Base-by-base conservation (phyloP, 441 rosid genomes). In the Monsonia emarginata region DNA sequence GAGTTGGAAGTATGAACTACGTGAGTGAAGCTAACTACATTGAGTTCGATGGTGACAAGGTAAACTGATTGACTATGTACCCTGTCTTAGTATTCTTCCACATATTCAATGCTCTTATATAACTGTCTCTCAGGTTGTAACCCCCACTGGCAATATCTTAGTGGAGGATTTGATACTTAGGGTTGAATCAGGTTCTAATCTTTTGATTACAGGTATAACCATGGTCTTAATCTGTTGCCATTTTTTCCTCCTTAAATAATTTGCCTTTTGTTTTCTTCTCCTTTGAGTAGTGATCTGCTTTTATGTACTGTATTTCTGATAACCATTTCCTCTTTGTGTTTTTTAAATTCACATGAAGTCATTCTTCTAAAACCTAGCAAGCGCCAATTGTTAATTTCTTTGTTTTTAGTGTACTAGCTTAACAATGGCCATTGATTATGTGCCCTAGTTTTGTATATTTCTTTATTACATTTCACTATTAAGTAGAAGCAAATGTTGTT, bases 31-130 rank as follows among this genome's bases (percentile, higher is more conserved):
- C 98, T 70, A 84, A 87, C 73, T 84, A 82, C 70, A 86, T 95
- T 72, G 94, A 86, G 83, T 95, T 95, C 81, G 85, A 95, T 70
- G 83, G 74, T 68, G 99, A 92, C 76, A 90, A 90, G 99, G 99
- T 94, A 72, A 67, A 70, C 74, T 31, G 54, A 26, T 58, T 63
- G 66, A 5, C 66, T 56, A 65, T 32, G 6, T 50, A 65, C n/a
- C 3, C 21, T 6, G 50, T 21, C 66, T 69, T 32, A 57, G 27
- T 18, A 26, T 36, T 69, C 28, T 42, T 38, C 64, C 64, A n/a
- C 24, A 28, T 28, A 66, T 72, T 52, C 58, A 65, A 18, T 69
- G 42, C 71, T 65, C 76, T 86, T 57, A 80, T 63, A 59, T 28
- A 63, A 30, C 32, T 76, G 48, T 71, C 65, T 76, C 74, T 36